Conservation (phyloP, 768 basidiomycete species). For the Termitomyces sp. region DNA sequence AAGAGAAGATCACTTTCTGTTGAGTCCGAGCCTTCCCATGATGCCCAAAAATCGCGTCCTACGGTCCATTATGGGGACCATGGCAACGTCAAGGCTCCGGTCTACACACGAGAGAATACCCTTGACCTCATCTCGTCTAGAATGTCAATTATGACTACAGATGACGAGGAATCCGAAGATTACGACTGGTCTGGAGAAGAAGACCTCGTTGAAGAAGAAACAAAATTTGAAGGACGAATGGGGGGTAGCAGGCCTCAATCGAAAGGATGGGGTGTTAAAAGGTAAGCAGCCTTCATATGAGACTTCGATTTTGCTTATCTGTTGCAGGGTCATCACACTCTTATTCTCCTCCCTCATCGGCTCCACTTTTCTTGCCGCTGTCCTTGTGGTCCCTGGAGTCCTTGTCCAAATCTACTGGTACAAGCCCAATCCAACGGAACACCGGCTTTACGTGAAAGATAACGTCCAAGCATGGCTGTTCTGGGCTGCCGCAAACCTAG, state of each 20-base stretch:
- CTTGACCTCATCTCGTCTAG: conserved; percentile 22
- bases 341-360: conserved; percentile 73
- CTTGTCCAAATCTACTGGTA: conserved; percentile 70
- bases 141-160: conserved; percentile 40
- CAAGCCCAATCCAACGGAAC: conserved; percentile 46
- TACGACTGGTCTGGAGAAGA: conserved; percentile 81
- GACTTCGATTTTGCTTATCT: not conserved
- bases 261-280: conserved; percentile 45
- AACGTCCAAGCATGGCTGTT: conserved; percentile 77
- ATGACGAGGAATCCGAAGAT: conserved; percentile 56
- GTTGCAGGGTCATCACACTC: conserved; percentile 45
- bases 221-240: conserved; percentile 58
- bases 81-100: conserved; percentile 17
- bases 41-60: conserved; percentile 21
- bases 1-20: conserved; percentile 16
- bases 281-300: conserved; percentile 27
- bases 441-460: conserved; percentile 54
- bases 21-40: conserved; percentile 13
- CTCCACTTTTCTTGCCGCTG: conserved; percentile 55
- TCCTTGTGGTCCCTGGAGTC: conserved; percentile 58
- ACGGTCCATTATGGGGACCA: conserved; percentile 52
- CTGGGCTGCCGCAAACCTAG: conserved; percentile 74
- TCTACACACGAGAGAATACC: conserved; percentile 24
- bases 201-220: conserved; percentile 65
- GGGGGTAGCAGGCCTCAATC: conserved; percentile 38